phyloP scores from a whole-genome alignment of 1,284 basidiomycete species.

The Sparassis latifolia region DNA sequence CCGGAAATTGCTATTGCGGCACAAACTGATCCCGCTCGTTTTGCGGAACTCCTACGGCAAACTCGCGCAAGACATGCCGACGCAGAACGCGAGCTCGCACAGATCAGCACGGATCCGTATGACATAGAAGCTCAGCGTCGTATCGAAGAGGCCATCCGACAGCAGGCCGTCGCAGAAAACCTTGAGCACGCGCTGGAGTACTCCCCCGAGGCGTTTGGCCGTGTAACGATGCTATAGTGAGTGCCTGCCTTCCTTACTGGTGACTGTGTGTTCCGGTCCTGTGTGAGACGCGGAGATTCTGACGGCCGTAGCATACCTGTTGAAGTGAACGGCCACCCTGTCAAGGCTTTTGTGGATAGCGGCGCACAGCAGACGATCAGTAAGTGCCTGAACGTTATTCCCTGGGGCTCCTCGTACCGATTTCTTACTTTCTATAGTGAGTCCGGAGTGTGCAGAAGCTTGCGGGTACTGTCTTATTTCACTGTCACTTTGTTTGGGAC shows the following conservation, averaged over 20 bases:
- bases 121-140: conserved; percentile 87
- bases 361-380: conserved; percentile 97
- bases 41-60: conserved; percentile 67
- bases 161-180: conserved; percentile 88
- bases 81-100: conserved; percentile 58
- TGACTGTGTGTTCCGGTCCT: not conserved
- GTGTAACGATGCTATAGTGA: conserved; percentile 95
- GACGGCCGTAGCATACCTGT: conserved; percentile 56
- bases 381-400: conserved; percentile 34
- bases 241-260: conserved; percentile 18
- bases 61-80: conserved; percentile 52
- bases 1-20: conserved; percentile 79
- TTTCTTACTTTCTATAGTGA: conserved; percentile 50
- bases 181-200: conserved; percentile 90
- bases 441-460: conserved; percentile 87
- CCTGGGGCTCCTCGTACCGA: not conserved
- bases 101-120: conserved; percentile 81
- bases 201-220: conserved; percentile 89
- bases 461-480: conserved; percentile 61
- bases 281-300: conserved; percentile 1
- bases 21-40: conserved; percentile 59
- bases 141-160: conserved; percentile 92
- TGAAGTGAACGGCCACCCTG: conserved; percentile 85
- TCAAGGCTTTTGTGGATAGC: conserved; percentile 97
- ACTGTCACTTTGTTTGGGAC: not conserved